Evolutionary conservation across 2,329 filamentous ascomycete species (phyloP).

Genomic region (Chaetomium globosum): DNA sequence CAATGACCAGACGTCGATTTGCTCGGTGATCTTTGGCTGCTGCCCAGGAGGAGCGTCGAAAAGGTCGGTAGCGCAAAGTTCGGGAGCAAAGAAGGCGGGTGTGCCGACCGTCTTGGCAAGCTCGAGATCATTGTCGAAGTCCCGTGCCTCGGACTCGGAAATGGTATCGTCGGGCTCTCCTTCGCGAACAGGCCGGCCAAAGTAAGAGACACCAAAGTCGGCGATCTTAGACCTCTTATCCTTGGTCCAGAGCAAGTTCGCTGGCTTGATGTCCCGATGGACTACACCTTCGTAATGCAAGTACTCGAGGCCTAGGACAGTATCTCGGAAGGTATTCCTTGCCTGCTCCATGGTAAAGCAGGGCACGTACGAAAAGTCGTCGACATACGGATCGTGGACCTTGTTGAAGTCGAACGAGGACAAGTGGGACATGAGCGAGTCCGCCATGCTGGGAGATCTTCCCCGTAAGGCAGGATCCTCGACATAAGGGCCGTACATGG

Average conservation of each 20-base stretch:
- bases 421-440: constrained; percentile 73
- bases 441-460: constrained; percentile 78
- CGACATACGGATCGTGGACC: constrained; percentile 69
- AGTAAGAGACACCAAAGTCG: constrained; percentile 97
- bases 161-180: constrained; percentile 75
- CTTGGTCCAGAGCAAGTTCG: constrained; percentile 85
- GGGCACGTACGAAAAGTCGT: constrained; percentile 91
- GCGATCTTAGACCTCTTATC: constrained; percentile 94
- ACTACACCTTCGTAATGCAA: constrained; percentile 85
- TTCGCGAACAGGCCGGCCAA: constrained; percentile 83
- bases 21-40: constrained; percentile 80
- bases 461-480: constrained; percentile 62
- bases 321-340: constrained; percentile 85
- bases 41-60: constrained; percentile 51
- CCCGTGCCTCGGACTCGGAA: constrained; percentile 79
- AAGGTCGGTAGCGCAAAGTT: constrained; percentile 86
- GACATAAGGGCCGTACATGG: constrained; percentile 72
- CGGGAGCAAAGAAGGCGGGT: constrained; percentile 94
- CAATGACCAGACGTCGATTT: constrained; percentile 96
- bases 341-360: constrained; percentile 86
- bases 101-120: constrained; percentile 98
- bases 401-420: constrained; percentile 65
- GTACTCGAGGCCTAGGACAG: constrained; percentile 89
- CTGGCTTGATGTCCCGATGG: constrained; percentile 83
- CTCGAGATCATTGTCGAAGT: constrained; percentile 90